Evolutionary conservation across 257 asterid genomes (phyloP).

Genomic region (Voacanga thouarsii): DNA sequence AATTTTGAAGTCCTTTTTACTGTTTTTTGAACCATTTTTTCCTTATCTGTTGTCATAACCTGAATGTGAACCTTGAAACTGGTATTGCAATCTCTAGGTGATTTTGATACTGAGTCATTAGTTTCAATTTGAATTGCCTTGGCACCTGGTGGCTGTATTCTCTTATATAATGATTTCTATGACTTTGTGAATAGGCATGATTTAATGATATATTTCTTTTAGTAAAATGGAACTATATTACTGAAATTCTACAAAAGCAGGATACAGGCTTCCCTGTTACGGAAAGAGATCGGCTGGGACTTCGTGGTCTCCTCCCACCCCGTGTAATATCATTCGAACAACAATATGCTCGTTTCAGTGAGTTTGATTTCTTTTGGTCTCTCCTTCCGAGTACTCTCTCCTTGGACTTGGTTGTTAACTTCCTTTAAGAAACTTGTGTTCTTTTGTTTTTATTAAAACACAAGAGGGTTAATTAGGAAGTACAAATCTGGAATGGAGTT

Average conservation of each 20-base stretch:
- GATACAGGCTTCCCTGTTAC: conserved; percentile 95
- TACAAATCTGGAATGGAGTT: background rate
- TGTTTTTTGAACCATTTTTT: background rate
- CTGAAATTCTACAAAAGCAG: conserved; percentile 44
- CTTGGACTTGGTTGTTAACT: background rate
- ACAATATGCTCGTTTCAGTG: conserved; percentile 94
- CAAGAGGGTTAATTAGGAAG: background rate
- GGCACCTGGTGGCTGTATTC: background rate
- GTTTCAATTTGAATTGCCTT: background rate
- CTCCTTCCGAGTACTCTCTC: background rate
- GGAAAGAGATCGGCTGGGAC: conserved; percentile 93
- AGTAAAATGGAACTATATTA: background rate
- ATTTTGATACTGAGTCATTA: too few relatives aligned
- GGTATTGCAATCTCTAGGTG: background rate
- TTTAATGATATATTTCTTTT: background rate
- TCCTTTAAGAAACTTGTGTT: background rate
- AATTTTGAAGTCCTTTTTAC: background rate
- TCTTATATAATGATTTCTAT: background rate
- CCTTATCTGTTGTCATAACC: background rate
- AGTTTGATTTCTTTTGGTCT: conserved; percentile 34
- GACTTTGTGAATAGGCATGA: background rate
- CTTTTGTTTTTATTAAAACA: background rate
- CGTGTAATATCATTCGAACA: conserved; percentile 97
- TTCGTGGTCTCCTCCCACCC: conserved; percentile 98
- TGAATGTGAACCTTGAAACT: background rate